Evolutionary conservation across 345 rosid species (phyloP).

Genomic region (Brassica cretica): DNA sequence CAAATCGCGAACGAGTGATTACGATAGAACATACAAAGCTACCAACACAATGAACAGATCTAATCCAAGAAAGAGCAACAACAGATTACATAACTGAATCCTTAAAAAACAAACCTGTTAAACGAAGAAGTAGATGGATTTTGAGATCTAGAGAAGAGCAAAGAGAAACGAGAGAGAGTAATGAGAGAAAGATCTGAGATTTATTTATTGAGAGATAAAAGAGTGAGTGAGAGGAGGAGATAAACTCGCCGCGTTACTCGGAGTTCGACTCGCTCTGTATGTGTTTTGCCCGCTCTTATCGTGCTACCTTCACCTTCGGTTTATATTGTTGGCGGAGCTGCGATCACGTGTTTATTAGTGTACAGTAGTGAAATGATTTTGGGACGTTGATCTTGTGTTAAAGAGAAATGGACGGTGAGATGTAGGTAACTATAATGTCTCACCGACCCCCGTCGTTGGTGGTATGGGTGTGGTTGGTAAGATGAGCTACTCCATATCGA

Average conservation of each 20-base stretch:
- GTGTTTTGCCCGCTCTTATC: constrained; percentile 40
- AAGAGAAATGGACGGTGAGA: constrained; percentile 4
- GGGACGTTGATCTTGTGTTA: constrained; percentile 5
- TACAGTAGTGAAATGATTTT: not conserved
- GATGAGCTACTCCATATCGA: not conserved
- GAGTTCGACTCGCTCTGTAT: constrained; percentile 35
- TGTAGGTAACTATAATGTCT: not conserved
- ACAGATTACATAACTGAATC: not conserved
- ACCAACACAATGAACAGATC: constrained; percentile 1
- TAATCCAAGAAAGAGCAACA: constrained; percentile 6
- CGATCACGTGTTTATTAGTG: constrained; percentile 13
- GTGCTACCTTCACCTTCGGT: constrained; percentile 22
- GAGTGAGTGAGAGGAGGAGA: constrained; percentile 24
- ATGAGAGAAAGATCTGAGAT: not conserved
- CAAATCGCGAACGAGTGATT: not conserved
- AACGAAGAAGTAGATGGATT: constrained; percentile 5
- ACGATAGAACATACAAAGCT: not conserved
- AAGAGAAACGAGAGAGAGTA: constrained; percentile 11
- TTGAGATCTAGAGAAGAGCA: constrained; percentile 19
- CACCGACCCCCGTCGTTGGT: constrained; percentile 38
- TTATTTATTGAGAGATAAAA: not conserved
- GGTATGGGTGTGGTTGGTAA: constrained; percentile 35
- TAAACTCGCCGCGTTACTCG: constrained; percentile 26
- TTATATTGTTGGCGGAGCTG: constrained; percentile 32
- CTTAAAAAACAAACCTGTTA: constrained; percentile 31